A percentile compares a stretch with the other conserved stretches of the same genome.
Evolutionary conservation across 1,284 basidiomycete species (phyloP).

Genomic region (Volvariella volvacea): DNA sequence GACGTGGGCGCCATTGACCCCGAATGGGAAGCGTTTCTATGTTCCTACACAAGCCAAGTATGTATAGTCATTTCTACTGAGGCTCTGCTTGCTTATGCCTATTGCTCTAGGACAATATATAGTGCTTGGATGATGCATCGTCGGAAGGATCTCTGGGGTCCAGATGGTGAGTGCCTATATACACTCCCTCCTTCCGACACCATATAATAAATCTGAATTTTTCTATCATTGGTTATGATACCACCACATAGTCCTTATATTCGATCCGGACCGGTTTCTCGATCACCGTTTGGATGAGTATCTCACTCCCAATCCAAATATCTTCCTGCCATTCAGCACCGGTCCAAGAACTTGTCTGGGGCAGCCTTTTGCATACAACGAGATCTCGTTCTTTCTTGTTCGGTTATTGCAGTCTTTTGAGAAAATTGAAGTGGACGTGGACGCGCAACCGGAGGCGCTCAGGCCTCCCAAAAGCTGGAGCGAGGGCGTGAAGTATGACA

Average conservation of each 20-base stretch:
- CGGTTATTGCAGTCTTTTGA: too few species aligned
- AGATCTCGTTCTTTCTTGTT: too few species aligned
- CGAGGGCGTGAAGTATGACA: too few species aligned
- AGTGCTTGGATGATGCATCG: neutral
- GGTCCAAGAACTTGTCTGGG: too few species aligned
- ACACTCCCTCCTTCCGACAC: too few species aligned
- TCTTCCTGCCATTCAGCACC: constrained; percentile 57
- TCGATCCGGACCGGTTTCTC: constrained; percentile 33
- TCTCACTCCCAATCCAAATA: constrained; percentile 48
- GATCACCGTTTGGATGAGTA: constrained; percentile 46
- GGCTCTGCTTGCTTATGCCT: neutral
- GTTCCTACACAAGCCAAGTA: neutral
- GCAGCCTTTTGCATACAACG: too few species aligned
- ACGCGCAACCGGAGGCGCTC: too few species aligned
- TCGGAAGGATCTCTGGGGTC: neutral
- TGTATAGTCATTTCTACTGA: neutral
- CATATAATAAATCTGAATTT: neutral
- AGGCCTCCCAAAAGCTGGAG: too few species aligned
- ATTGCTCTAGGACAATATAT: neutral
- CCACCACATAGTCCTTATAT: neutral
- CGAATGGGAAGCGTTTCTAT: neutral
- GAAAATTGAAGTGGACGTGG: too few species aligned
- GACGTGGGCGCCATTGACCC: neutral
- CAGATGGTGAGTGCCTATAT: neutral
- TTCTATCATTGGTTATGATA: too few species aligned